phyloP scores from a whole-genome alignment of 768 basidiomycete species.

The Coprinellus micaceus region DNA sequence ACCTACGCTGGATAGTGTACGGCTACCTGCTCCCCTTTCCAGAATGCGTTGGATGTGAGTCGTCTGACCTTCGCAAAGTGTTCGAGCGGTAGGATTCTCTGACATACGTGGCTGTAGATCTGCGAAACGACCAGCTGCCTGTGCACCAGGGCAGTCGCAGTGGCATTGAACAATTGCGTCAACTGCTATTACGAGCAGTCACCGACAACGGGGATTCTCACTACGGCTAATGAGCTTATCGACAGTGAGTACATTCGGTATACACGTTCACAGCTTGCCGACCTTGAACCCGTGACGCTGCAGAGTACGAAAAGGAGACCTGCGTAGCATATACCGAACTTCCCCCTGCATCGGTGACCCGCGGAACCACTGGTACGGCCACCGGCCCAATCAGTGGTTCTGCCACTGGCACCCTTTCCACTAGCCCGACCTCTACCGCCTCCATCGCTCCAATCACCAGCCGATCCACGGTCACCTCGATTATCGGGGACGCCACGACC shows the following conservation, averaged over 20 bases:
- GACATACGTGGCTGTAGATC: constrained; percentile 13
- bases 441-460: neutral
- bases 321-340: constrained; percentile 2
- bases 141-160: constrained; percentile 22
- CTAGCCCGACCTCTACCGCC: neutral
- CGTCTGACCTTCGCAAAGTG: no score
- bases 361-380: neutral
- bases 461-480: neutral
- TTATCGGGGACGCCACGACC: neutral
- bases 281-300: neutral
- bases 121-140: constrained; percentile 24
- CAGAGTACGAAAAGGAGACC: constrained; percentile 4
- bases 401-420: neutral
- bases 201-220: constrained; percentile 12
- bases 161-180: constrained; percentile 26
- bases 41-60: constrained; percentile 6
- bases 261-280: neutral
- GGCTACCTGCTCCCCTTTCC: constrained; percentile 5
- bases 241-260: constrained; percentile 17
- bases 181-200: constrained; percentile 22
- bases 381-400: neutral
- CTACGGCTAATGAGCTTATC: constrained; percentile 21
- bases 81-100: neutral
- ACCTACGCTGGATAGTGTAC: neutral
- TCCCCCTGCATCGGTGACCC: constrained; percentile 4